Evolutionary conservation across 2,329 filamentous ascomycete species (phyloP).

Genomic region (Talaromyces marneffei): DNA sequence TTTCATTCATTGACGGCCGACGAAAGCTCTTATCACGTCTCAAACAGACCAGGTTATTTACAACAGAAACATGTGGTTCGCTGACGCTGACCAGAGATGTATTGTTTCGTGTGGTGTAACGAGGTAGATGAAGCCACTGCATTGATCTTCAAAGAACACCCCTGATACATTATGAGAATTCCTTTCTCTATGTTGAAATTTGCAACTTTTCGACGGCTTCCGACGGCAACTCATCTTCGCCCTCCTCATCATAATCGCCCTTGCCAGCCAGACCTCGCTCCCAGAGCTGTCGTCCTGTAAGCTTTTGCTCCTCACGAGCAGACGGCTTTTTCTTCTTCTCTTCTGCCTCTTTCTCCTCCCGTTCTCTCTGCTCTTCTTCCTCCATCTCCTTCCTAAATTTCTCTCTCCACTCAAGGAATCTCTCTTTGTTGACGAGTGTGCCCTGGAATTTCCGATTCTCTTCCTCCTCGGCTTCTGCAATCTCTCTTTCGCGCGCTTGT

Average conservation of each 20-base stretch:
- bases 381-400: conserved; percentile 74
- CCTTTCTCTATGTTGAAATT: conserved; percentile 50
- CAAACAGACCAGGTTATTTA: not conserved
- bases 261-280: conserved; percentile 65
- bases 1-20: not conserved
- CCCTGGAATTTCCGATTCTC: conserved; percentile 98
- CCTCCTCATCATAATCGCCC: conserved; percentile 59
- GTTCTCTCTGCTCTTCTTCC: conserved; percentile 59
- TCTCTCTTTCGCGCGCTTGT: conserved; percentile 48
- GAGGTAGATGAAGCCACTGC: conserved; percentile 3
- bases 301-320: conserved; percentile 59
- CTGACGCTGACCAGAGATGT: not conserved
- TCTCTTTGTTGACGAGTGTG: conserved; percentile 77
- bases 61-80: not conserved
- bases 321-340: conserved; percentile 74
- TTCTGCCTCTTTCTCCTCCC: conserved; percentile 67
- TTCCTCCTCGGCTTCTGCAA: conserved; percentile 66
- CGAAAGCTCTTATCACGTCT: not conserved
- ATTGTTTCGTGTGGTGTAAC: not conserved
- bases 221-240: conserved; percentile 57
- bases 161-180: not conserved
- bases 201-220: conserved; percentile 63
- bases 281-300: conserved; percentile 73
- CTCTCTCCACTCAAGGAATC: conserved; percentile 76
- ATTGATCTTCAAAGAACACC: not conserved